A percentile compares a stretch with the other conserved stretches of the same genome.
Conservation (phyloP, 352 stramenopile genomes). For the Globisporangium canariense region DNA sequence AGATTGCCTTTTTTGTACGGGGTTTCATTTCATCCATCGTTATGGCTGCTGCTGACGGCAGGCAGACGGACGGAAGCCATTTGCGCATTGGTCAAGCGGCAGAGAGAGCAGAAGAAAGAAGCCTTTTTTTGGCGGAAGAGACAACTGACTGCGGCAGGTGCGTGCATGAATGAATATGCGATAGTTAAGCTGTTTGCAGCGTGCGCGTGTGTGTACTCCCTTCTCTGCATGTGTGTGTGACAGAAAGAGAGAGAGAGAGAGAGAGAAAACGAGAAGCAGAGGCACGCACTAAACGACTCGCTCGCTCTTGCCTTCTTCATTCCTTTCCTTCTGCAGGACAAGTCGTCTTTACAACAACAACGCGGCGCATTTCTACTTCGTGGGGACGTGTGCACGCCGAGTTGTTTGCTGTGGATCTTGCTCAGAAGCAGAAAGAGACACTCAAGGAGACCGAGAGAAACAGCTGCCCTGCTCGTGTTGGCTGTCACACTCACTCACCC, state of each 20-base stretch:
- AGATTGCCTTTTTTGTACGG: constrained; percentile 12
- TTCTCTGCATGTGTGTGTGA: background rate
- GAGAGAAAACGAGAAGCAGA: constrained; percentile 3
- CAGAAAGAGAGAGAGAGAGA: background rate
- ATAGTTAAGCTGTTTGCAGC: constrained; percentile 1
- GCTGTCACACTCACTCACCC: background rate
- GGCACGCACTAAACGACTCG: background rate
- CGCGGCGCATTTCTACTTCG: background rate
- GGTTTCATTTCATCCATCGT: background rate
- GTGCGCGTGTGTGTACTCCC: background rate
- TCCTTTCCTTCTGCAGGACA: background rate
- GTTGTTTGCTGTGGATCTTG: background rate
- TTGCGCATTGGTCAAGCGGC: background rate
- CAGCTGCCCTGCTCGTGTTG: background rate
- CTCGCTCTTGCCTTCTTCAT: background rate
- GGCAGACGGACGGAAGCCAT: constrained; percentile 1
- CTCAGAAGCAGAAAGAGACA: constrained; percentile 9
- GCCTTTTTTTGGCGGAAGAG: constrained; percentile 7
- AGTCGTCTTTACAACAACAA: background rate
- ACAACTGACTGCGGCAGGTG: constrained; percentile 2
- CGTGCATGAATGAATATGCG: constrained; percentile 1
- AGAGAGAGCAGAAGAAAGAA: constrained; percentile 12
- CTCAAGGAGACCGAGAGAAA: background rate
- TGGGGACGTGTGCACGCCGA: background rate
- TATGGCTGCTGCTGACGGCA: background rate